These are phyloP conservation scores for Rhizopogon rudus DNA, from an alignment of 768 basidiomycete genomes.

Conservation along the genomic window DNA sequence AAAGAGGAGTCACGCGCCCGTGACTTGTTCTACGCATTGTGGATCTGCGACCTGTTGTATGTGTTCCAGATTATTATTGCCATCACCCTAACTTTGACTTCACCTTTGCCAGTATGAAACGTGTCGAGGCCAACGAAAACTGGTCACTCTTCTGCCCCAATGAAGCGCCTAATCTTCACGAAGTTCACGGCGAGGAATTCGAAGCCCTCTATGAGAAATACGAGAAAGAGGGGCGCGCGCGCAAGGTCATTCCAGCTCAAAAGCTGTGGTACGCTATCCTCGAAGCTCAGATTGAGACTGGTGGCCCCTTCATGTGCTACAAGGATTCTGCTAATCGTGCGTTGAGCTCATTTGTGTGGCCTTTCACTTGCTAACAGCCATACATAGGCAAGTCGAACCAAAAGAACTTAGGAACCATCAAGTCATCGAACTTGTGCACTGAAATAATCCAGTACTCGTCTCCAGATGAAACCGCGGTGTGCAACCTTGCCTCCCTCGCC, in stretches of 20 bases:
- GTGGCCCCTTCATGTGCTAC: slow-evolving; percentile 99
- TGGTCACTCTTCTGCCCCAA: slow-evolving; percentile 99
- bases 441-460: slow-evolving; percentile 99
- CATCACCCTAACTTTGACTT: neutral
- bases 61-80: slow-evolving; percentile 18
- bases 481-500: slow-evolving; percentile 96
- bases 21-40: slow-evolving; percentile 96
- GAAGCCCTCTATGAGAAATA: slow-evolving; percentile 82
- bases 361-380: neutral
- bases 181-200: slow-evolving; percentile 88
- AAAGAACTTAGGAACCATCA: slow-evolving; percentile 97
- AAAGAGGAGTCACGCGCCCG: slow-evolving; percentile 97
- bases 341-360: slow-evolving; percentile 21
- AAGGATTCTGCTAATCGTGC: slow-evolving; percentile 92
- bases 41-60: slow-evolving; percentile 96
- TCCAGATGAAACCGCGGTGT: slow-evolving; percentile 96
- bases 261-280: slow-evolving; percentile 98
- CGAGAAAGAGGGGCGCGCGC: slow-evolving; percentile 84
- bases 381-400: slow-evolving; percentile 93
- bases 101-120: slow-evolving; percentile 75
- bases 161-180: slow-evolving; percentile 86
- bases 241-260: slow-evolving; percentile 85
- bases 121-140: slow-evolving; percentile 81
- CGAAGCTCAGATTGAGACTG: slow-evolving; percentile 97
- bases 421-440: slow-evolving; percentile 97